These are phyloP conservation scores for Citrus trifoliata DNA, from an alignment of 345 rosid genomes.

Conservation along the genomic window DNA sequence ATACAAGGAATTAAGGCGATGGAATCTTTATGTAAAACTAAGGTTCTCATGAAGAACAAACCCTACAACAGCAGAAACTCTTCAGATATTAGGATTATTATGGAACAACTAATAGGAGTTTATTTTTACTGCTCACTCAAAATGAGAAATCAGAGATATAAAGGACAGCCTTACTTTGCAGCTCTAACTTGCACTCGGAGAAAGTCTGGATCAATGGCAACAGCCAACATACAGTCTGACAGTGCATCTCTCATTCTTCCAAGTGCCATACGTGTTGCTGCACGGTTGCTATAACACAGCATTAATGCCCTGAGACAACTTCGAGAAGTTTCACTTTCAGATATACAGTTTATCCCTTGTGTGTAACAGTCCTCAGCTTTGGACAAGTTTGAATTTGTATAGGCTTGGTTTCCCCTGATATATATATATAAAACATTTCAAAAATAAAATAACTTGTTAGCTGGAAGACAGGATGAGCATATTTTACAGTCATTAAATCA, in stretches of 20 bases:
- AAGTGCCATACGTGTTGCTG: slow-evolving; percentile 82
- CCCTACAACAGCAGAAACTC: not conserved
- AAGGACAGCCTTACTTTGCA: slow-evolving; percentile 63
- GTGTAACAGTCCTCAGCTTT: slow-evolving; percentile 89
- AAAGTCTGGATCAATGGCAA: slow-evolving; percentile 77
- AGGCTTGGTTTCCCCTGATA: slow-evolving; percentile 94
- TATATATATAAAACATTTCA: slow-evolving; percentile 3
- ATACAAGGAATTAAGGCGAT: not conserved
- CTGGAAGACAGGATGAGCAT: not conserved
- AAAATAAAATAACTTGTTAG: slow-evolving; percentile 13
- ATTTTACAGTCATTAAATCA: slow-evolving; percentile 3
- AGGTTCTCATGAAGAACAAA: not conserved
- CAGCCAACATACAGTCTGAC: slow-evolving; percentile 75
- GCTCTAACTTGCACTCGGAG: slow-evolving; percentile 85
- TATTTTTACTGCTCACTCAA: not conserved
- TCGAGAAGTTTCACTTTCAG: slow-evolving; percentile 63
- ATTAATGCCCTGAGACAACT: slow-evolving; percentile 82
- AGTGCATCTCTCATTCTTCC: slow-evolving; percentile 93
- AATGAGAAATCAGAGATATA: slow-evolving; percentile 12
- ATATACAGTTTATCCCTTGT: slow-evolving; percentile 67
- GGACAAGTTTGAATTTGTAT: slow-evolving; percentile 59
- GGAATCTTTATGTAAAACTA: not conserved
- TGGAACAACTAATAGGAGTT: not conserved
- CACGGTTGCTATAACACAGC: slow-evolving; percentile 97
- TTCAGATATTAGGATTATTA: not conserved